These are phyloP conservation scores for Pichia manshurica DNA, from an alignment of 805 yeast species.

Conservation along the genomic window DNA sequence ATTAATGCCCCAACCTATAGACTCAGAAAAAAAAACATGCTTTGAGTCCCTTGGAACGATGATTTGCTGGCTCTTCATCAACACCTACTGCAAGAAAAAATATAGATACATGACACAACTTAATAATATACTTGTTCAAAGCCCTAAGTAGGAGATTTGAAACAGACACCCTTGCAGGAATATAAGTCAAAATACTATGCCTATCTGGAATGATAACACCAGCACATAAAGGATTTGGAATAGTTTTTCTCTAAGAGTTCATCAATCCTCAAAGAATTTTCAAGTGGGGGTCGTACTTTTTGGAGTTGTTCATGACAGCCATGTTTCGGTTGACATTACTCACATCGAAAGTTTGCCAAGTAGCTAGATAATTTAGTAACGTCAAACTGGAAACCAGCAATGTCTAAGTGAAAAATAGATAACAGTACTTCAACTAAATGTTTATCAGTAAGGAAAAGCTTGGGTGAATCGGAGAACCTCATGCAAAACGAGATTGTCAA, in stretches of 20 bases:
- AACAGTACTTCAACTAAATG: conserved; percentile 12
- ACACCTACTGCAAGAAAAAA: conserved; percentile 8
- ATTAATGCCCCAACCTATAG: conserved; percentile 11
- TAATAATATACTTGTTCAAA: conserved; percentile 9
- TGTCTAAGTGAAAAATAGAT: conserved; percentile 11
- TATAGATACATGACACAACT: conserved; percentile 13
- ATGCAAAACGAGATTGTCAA: no score
- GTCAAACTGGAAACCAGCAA: conserved; percentile 12
- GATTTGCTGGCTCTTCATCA: conserved; percentile 6
- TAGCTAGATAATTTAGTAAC: conserved; percentile 12
- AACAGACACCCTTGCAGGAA: conserved; percentile 9
- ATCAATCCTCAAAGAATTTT: conserved; percentile 3
- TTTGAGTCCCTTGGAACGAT: conserved; percentile 8
- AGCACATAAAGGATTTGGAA: conserved; percentile 7
- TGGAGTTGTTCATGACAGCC: conserved; percentile 7
- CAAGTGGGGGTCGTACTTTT: conserved; percentile 2
- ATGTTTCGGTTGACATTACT: conserved; percentile 13
- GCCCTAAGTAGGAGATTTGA: conserved; percentile 10
- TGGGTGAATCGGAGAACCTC: no score
- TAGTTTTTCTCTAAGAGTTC: conserved; percentile 5
- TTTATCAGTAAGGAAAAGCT: conserved; percentile 7
- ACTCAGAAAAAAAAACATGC: conserved; percentile 11
- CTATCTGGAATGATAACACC: conserved; percentile 14
- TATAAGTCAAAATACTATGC: conserved; percentile 9
- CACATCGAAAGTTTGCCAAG: conserved; percentile 12